Evolutionary conservation across 2,329 filamentous ascomycete genomes (phyloP), one percentile per base, ranked within the genome.

Genomic region (Paecilomyces variotii): DNA sequence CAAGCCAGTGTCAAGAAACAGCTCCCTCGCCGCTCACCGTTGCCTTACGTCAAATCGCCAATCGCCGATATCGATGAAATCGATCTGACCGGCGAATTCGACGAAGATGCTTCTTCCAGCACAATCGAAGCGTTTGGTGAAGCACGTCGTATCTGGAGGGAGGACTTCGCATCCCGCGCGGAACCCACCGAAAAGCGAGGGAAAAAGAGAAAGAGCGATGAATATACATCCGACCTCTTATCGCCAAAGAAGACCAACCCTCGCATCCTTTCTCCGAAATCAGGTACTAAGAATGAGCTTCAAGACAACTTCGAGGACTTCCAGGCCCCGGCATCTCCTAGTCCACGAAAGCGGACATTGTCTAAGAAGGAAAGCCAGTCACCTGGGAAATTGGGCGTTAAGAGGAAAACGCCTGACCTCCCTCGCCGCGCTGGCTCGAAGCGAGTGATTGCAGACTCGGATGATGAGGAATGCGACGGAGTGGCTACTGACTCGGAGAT

Each of bases 141-240:
- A 39, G 66, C 77, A 24, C 71, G 67, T 39, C 65, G 65, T 27
- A 59, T 79, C 63, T 80, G 78, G 78, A 72, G 67, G 45, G 77
- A 79, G 63, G 74, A 77, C 45, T 71, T 68, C 57, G 76, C 76
- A 12, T 67, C 67, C 53, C 71, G 74, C 24, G 65, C 67, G 55
- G 70, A 71, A 49, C 73, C 75, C 25, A 28, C 63, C 24, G 65
- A 72, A 24, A 74, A 72, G 56, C 72, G 71, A 61, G 76, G 76
- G 4, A 79, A 75, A 64, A 81, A 80, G 64, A 71, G 79, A 55
- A 80, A 79, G 64, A 80, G 78, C 60, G 74, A 79, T 25, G 79
- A 80, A 59, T 76, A 77, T 57, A 67, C 70, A 39, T 72, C 69
- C 4, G 74, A 77, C 58, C 65, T 75, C 25, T 59, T 67, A 4